phyloP scores from a whole-genome alignment of 352 stramenopile genomes.

The Phytopythium vexans region DNA sequence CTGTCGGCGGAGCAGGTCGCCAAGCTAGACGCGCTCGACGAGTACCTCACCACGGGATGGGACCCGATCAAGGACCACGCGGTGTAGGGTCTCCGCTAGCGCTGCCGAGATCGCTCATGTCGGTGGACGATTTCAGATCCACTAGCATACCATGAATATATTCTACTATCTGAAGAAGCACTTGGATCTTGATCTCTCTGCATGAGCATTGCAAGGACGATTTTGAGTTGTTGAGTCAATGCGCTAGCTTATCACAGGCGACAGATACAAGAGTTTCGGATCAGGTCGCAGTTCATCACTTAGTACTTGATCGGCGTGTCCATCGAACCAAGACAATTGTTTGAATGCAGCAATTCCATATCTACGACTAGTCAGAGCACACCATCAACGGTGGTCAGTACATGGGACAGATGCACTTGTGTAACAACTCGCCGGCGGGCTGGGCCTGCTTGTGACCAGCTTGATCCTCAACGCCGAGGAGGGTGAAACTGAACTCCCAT shows the following conservation, averaged over 20 bases:
- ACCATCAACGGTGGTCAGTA: constrained; percentile 42
- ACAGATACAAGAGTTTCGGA: too few species aligned
- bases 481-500: constrained; percentile 26
- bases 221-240: too few species aligned
- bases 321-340: too few species aligned
- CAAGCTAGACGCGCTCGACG: constrained; percentile 34
- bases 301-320: too few species aligned
- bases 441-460: constrained; percentile 27
- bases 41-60: constrained; percentile 41
- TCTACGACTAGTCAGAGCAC: constrained; percentile 45
- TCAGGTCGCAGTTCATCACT: too few species aligned
- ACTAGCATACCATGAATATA: too few species aligned
- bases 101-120: background rate
- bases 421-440: constrained; percentile 28
- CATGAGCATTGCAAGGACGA: too few species aligned
- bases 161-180: too few species aligned
- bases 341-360: constrained; percentile 63
- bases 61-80: constrained; percentile 45
- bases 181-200: too few species aligned
- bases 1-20: constrained; percentile 26
- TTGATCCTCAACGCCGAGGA: constrained; percentile 41
- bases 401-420: constrained; percentile 50
- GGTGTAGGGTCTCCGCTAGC: constrained; percentile 24
- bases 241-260: too few species aligned
- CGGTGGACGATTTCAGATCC: too few species aligned